phyloP scores from a whole-genome alignment of 2,329 filamentous ascomycete species.

The Sarocladium kiliense region DNA sequence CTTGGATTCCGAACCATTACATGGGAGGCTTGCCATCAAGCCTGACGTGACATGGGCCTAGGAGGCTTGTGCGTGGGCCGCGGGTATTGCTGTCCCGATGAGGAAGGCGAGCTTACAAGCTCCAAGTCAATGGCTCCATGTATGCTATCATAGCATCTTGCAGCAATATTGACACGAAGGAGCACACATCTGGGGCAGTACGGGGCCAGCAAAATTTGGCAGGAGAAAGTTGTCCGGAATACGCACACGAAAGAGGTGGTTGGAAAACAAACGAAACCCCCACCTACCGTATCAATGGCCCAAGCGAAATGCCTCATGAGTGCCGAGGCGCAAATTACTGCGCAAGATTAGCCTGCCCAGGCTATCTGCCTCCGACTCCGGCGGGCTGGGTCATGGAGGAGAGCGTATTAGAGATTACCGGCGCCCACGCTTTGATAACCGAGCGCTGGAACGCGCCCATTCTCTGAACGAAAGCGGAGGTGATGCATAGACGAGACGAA shows the following conservation, averaged over 20 bases:
- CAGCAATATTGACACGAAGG: not conserved
- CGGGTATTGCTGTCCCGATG: not conserved
- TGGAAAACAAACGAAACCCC: not conserved
- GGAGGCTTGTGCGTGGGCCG: not conserved
- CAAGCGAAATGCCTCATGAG: not conserved
- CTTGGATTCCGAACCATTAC: not conserved
- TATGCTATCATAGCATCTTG: not conserved
- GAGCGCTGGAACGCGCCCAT: not conserved
- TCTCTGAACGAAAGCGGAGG: not conserved
- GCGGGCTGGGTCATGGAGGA: not conserved
- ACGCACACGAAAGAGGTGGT: not conserved
- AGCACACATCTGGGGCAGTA: not conserved
- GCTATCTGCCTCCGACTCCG: not conserved
- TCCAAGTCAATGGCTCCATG: not conserved
- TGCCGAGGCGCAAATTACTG: not conserved
- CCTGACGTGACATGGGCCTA: not conserved
- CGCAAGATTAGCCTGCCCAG: not conserved
- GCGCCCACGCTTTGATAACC: not conserved
- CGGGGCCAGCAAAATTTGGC: not conserved
- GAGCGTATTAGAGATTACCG: not conserved
- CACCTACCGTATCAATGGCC: not conserved
- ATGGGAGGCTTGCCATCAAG: not conserved
- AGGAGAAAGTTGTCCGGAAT: not conserved
- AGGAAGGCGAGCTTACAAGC: constrained; percentile 5
- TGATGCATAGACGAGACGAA: not conserved